Evolutionary conservation across 208 protist genomes (phyloP).

Genomic region (Phytomonas sp.): DNA sequence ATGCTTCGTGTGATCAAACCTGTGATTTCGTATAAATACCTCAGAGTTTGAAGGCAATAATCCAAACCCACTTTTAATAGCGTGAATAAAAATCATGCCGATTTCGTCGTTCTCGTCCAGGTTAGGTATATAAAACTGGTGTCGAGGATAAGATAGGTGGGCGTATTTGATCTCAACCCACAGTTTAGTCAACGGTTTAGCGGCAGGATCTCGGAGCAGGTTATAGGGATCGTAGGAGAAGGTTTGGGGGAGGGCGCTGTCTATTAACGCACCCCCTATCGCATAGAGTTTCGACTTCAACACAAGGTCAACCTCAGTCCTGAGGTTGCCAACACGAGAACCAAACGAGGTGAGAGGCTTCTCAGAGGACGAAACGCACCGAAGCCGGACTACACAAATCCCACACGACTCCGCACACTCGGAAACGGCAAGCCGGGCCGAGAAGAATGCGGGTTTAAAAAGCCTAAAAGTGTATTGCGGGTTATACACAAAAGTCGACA

Average conservation of each 20-base stretch:
- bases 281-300: constrained; percentile 49
- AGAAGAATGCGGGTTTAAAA: constrained; percentile 42
- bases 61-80: no score
- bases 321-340: constrained; percentile 13
- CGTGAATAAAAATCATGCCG: no score
- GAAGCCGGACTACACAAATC: constrained; percentile 28
- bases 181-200: no score
- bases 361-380: constrained; percentile 19
- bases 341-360: constrained; percentile 1
- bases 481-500: constrained; percentile 58
- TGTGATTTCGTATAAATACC: no score
- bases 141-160: no score
- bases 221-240: constrained; percentile 44
- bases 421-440: constrained; percentile 35
- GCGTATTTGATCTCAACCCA: no score
- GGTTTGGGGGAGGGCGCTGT: constrained; percentile 54
- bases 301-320: constrained; percentile 31
- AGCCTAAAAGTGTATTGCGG: constrained; percentile 66
- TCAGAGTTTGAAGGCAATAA: no score
- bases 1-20: no score
- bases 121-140: no score
- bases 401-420: constrained; percentile 26
- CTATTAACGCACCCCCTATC: constrained; percentile 46
- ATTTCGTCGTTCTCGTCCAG: no score
- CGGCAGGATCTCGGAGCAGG: constrained; percentile 24